Evolutionary conservation across 108 stramenopile genomes (phyloP), one percentile per base, ranked within the genome.

Genomic region (Fistulifera pelliculosa): DNA sequence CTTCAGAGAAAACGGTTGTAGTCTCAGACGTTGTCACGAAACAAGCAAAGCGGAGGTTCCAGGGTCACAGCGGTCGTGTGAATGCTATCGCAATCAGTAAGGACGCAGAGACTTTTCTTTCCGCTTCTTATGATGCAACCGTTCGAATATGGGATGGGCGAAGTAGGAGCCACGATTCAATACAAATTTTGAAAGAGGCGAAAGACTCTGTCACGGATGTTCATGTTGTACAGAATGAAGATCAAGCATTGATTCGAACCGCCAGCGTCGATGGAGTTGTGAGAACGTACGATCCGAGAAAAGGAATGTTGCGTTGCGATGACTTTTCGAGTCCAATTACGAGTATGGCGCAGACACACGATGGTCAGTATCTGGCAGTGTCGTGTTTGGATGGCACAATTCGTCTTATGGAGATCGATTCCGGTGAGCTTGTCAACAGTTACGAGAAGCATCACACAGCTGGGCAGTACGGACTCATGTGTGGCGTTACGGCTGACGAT

Each of bases 71-170:
- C 7, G 87, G 75, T 10, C 62, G 82, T 21, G 80, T 91, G 49
- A 84, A 91, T 70, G 74, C 70, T 12, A 81, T 87, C 1, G 70
- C 77, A 18, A 62, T 77, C 14, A 58, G 69, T 1, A n/a, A 40
- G 7, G 16, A 47, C 27, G 65, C 64, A 12, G 81, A 81, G 40
- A 77, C 70, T 11, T 84, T 74, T 31, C 41, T 82, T 11, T 72
- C 80, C 14, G 81, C 78, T 13, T 74, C 74, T 14, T 91, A 87
- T 47, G 90, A 91, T 74, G 76, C 73, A 22, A 83, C 80, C 0
- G 90, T 91, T 0, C 52, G 67, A 21, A 62, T 91, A 16, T 91
- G 84, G 84, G 90, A 91, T 70, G 81, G 67, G 19, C 55, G 83
- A 11, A 40, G 53, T 38, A 47, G 41, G 27, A 72, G 65, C 41